Conservation (phyloP, 164 flowering plant genomes). For the Litsea cubeba region DNA sequence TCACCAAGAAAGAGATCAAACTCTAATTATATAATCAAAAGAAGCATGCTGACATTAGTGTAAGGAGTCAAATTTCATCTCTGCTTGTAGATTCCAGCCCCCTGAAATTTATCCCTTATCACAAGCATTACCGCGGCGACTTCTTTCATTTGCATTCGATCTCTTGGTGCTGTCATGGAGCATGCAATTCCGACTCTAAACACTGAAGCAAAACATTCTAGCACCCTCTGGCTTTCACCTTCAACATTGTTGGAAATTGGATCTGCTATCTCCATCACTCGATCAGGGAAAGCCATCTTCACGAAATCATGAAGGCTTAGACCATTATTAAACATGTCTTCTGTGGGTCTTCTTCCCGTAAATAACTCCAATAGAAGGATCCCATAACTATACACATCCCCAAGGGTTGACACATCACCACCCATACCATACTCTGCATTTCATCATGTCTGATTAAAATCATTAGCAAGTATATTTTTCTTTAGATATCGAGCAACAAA, state of each 20-base stretch:
- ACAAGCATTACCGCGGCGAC: conserved; percentile 3
- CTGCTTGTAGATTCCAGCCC: background rate
- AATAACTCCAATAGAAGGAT: conserved; percentile 10
- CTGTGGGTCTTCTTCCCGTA: background rate
- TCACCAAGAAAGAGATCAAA: background rate
- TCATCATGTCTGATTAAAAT: background rate
- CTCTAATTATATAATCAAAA: background rate
- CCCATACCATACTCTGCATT: conserved; percentile 9
- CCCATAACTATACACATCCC: conserved; percentile 6
- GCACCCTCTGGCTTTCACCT: background rate
- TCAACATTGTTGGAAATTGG: background rate
- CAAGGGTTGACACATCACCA: background rate
- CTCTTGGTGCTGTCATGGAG: conserved; percentile 9
- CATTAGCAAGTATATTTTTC: background rate
- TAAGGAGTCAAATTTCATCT: background rate
- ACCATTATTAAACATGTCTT: conserved; percentile 5
- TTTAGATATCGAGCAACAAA: background rate
- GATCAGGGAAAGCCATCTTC: background rate
- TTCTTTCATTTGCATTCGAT: conserved; percentile 15
- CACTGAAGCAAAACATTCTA: background rate
- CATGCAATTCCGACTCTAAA: conserved; percentile 12
- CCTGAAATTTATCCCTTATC: background rate
- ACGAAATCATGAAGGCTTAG: conserved; percentile 7
- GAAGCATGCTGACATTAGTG: background rate
- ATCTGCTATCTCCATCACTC: conserved; percentile 1